Evolutionary conservation across 805 yeast genomes (phyloP).

Genomic region (Candida andamanensis): DNA sequence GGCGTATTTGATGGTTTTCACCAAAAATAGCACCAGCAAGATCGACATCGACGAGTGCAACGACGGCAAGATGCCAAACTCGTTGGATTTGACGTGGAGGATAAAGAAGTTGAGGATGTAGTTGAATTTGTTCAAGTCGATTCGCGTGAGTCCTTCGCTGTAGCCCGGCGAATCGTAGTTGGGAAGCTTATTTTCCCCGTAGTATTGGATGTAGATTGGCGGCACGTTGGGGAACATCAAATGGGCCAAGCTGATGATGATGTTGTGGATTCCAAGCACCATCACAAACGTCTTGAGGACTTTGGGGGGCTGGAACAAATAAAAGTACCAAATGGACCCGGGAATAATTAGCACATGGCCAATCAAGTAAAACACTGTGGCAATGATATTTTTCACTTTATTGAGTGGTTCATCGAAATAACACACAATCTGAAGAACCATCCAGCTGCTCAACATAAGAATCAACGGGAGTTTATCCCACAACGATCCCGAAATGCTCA

Average conservation of each 20-base stretch:
- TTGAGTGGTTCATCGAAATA: constrained; percentile 37
- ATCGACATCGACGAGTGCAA: constrained; percentile 65
- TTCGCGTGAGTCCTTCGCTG: constrained; percentile 66
- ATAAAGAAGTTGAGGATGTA: constrained; percentile 8
- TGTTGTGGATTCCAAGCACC: constrained; percentile 57
- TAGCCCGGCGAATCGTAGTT: constrained; percentile 58
- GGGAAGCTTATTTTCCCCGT: constrained; percentile 54
- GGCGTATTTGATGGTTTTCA: constrained; percentile 34
- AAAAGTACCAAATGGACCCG: constrained; percentile 56
- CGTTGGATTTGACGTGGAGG: constrained; percentile 9
- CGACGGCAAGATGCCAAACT: constrained; percentile 61
- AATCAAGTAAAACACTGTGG: constrained; percentile 61
- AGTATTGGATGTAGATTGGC: constrained; percentile 64
- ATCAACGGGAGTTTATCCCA: constrained; percentile 28
- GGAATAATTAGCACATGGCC: constrained; percentile 59
- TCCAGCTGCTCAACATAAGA: constrained; percentile 43
- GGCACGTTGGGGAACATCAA: constrained; percentile 65
- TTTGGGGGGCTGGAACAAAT: constrained; percentile 65
- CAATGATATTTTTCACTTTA: constrained; percentile 45
- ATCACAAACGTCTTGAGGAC: constrained; percentile 48
- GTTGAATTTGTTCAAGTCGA: constrained; percentile 43
- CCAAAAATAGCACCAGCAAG: constrained; percentile 39
- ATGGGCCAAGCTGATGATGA: constrained; percentile 57
- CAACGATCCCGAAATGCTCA: too few relatives aligned
- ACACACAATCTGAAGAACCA: constrained; percentile 43